Base-by-base conservation (phyloP, 176 grass and related monocot genomes). In the Stipa capillata region DNA sequence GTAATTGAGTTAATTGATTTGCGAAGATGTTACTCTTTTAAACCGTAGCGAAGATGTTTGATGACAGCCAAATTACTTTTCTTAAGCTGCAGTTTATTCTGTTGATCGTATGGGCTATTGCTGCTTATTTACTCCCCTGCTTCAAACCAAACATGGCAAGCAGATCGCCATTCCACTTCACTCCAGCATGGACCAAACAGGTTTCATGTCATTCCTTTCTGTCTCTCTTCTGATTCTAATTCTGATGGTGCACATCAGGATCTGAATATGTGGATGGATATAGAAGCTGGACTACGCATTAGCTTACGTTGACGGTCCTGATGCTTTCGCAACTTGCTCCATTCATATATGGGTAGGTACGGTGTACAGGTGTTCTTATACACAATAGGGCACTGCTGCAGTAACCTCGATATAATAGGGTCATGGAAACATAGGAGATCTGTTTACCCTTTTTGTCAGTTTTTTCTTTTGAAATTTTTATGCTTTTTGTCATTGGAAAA, bases 141-240 rank as follows among this genome's bases (percentile, higher is more conserved):
- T 42, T 60, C 33, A 59, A 65, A 69, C 40, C 41, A 76, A 37
- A 82, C 78, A 69, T 82, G 51, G 2, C 53, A n/a, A 58, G 24
- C 12, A 50, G 50, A 23, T 37, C 5, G 18, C 2, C 7, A 41
- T 21, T 71, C 53, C 33, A 33, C 41, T 72, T 20, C 27, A 24
- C 24, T 58, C 8, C 23, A 34, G 42, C 20, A 61, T 52, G 63
- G 45, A 79, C 23, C 60, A 47, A 45, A 25, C 21, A 52, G 48
- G 44, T 73, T 36, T 69, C 18, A 9, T 82, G 42, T 20, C 33
- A 69, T 69, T 17, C 35, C 5, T 21, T 50, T 45, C 53, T 14
- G 0, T 23, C 37, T 32, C 23, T 43, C 32, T 42, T 74, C 48
- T 58, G 50, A 12, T 21, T 74, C 9, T 65, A 37, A 25, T 69